A percentile compares a stretch with the other conserved stretches of the same genome.
Evolutionary conservation across 2,329 filamentous ascomycete species (phyloP).

Genomic region (Coniella lustricola): DNA sequence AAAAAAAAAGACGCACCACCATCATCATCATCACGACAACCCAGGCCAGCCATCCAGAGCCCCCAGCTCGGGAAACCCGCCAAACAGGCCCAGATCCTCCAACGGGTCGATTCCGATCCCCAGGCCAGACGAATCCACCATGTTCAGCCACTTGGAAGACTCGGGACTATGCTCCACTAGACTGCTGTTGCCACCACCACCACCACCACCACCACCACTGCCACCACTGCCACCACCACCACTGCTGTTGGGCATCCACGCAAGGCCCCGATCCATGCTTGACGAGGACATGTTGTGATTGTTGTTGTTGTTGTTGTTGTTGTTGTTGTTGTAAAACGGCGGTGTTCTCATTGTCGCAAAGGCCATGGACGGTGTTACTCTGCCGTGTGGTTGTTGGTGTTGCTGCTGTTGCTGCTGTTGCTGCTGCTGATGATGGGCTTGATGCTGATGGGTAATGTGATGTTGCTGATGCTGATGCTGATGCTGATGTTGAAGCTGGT

Average conservation of each 20-base stretch:
- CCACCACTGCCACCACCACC: background rate
- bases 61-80: slow-evolving; percentile 13
- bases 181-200: background rate
- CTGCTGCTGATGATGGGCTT: too few relatives aligned
- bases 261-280: too few relatives aligned
- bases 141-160: slow-evolving; percentile 9
- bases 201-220: background rate
- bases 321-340: background rate
- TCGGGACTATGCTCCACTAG: slow-evolving; percentile 10
- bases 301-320: too few relatives aligned
- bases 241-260: background rate
- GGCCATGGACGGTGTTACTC: background rate
- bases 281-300: background rate
- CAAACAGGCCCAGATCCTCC: slow-evolving; percentile 14
- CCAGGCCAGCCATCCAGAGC: slow-evolving; percentile 13
- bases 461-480: too few relatives aligned
- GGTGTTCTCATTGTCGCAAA: background rate
- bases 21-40: background rate
- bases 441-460: too few relatives aligned
- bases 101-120: slow-evolving; percentile 5
- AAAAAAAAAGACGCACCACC: too few relatives aligned
- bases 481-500: too few relatives aligned
- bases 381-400: too few relatives aligned
- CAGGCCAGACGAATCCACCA: slow-evolving; percentile 8
- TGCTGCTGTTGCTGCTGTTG: too few relatives aligned